Evolutionary conservation across 140 eudicot genomes (phyloP).

Genomic region (Eryngium alpinum): DNA sequence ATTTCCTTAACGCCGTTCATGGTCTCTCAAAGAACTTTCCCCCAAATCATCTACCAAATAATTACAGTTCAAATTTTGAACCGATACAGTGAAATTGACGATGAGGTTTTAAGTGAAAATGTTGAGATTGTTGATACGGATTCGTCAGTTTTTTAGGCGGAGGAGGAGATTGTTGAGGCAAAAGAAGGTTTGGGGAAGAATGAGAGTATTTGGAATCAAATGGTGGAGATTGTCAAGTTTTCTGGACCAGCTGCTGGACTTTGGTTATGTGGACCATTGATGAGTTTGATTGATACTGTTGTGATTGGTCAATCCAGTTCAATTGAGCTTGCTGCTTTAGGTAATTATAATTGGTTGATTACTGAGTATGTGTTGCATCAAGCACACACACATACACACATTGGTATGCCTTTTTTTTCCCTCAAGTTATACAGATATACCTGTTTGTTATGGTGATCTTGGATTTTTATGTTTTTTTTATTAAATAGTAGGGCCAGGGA

Average conservation of each 20-base stretch:
- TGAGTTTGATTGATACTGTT: too few relatives aligned
- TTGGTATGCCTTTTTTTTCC: too few relatives aligned
- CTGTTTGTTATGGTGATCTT: not conserved
- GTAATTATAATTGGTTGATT: constrained; percentile 19
- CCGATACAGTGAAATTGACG: too few relatives aligned
- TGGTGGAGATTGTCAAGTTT: constrained; percentile 79
- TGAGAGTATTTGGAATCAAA: constrained; percentile 70
- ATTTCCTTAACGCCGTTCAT: too few relatives aligned
- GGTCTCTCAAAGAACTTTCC: too few relatives aligned
- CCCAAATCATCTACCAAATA: too few relatives aligned
- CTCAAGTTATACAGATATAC: too few relatives aligned
- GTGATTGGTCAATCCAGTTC: constrained; percentile 95
- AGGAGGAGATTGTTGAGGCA: constrained; percentile 3
- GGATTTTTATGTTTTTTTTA: not conserved
- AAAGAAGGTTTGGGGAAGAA: constrained; percentile 30
- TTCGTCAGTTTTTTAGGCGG: constrained; percentile 22
- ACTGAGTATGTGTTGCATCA: not conserved
- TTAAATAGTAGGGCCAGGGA: constrained; percentile 78
- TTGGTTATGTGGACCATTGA: too few relatives aligned
- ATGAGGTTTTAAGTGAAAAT: constrained; percentile 4
- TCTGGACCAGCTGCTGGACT: too few relatives aligned
- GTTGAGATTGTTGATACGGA: constrained; percentile 12
- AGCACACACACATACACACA: too few relatives aligned
- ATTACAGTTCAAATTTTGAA: too few relatives aligned
- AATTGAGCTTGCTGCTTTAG: constrained; percentile 92